phyloP scores from a whole-genome alignment of 2,329 filamentous ascomycete genomes.

The Lecanosticta acicola region DNA sequence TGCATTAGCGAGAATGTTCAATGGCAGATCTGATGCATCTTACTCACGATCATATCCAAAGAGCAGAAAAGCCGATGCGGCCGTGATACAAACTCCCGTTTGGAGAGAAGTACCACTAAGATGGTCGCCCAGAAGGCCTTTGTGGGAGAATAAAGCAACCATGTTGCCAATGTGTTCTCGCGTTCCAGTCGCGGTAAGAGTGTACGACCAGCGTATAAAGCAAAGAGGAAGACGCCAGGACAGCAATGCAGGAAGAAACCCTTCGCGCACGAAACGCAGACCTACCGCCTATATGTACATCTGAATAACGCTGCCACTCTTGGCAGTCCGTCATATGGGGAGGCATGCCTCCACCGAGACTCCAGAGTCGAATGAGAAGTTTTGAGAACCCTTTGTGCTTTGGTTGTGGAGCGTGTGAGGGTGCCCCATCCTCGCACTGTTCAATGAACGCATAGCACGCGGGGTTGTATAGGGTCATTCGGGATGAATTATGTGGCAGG shows the following conservation, averaged over 20 bases:
- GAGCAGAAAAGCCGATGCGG: constrained; percentile 5
- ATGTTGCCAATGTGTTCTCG: not conserved
- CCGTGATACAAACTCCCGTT: constrained; percentile 6
- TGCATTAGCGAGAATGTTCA: not conserved
- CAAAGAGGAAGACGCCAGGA: not conserved
- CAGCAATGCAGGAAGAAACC: not conserved
- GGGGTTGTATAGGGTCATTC: constrained; percentile 1
- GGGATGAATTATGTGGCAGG: not conserved
- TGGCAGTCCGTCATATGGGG: not conserved
- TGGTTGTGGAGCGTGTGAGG: not conserved
- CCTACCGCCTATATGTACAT: not conserved
- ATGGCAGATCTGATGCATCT: not conserved
- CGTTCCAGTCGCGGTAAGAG: not conserved
- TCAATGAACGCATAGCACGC: not conserved
- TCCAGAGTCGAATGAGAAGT: not conserved
- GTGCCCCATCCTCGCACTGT: not conserved
- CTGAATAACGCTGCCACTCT: not conserved
- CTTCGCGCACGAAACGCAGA: not conserved
- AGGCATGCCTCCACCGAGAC: not conserved
- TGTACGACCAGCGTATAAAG: not conserved
- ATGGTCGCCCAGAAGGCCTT: constrained; percentile 5
- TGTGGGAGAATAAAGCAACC: constrained; percentile 3
- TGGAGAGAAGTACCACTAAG: constrained; percentile 3
- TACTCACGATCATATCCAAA: constrained; percentile 10
- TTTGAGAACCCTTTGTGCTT: not conserved